These are phyloP conservation scores for Piromyces finnis DNA, from an alignment of 192 early-diverging fungal species.

Conservation along the genomic window DNA sequence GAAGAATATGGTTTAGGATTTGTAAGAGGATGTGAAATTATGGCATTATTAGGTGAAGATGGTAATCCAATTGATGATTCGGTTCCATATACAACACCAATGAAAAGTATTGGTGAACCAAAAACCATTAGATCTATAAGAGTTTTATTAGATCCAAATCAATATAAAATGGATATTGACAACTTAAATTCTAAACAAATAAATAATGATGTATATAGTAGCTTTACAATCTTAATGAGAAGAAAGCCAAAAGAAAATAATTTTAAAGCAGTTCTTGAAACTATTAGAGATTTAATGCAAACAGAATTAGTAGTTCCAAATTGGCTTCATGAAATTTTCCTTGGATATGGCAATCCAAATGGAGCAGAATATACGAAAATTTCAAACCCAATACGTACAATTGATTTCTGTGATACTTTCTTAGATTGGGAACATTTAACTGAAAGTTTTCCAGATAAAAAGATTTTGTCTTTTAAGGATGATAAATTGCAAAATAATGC, in stretches of 20 bases:
- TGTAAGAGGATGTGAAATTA: conserved; percentile 75
- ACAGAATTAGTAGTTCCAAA: conserved; percentile 65
- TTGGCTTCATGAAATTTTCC: conserved; percentile 78
- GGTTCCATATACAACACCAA: neutral
- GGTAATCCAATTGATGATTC: conserved; percentile 23
- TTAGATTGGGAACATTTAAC: conserved; percentile 57
- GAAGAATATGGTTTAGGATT: conserved; percentile 51
- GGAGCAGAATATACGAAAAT: conserved; percentile 51
- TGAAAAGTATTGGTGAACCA: conserved; percentile 1
- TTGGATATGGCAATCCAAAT: conserved; percentile 87
- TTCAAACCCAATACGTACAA: conserved; percentile 20
- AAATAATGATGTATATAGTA: conserved; percentile 48
- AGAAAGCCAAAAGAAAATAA: conserved; percentile 80
- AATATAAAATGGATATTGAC: conserved; percentile 55
- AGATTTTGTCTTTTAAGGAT: conserved; percentile 8
- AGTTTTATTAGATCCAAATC: conserved; percentile 69
- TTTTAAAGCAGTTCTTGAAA: conserved; percentile 80
- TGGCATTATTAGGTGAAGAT: conserved; percentile 51
- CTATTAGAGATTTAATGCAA: conserved; percentile 74
- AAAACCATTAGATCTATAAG: conserved; percentile 41
- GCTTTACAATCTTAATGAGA: conserved; percentile 81
- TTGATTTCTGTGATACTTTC: conserved; percentile 83
- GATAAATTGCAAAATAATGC: neutral
- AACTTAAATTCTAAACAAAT: conserved; percentile 14
- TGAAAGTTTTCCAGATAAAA: conserved; percentile 38